Base-by-base conservation (phyloP, 257 asterid genomes). In the Rhazya stricta region DNA sequence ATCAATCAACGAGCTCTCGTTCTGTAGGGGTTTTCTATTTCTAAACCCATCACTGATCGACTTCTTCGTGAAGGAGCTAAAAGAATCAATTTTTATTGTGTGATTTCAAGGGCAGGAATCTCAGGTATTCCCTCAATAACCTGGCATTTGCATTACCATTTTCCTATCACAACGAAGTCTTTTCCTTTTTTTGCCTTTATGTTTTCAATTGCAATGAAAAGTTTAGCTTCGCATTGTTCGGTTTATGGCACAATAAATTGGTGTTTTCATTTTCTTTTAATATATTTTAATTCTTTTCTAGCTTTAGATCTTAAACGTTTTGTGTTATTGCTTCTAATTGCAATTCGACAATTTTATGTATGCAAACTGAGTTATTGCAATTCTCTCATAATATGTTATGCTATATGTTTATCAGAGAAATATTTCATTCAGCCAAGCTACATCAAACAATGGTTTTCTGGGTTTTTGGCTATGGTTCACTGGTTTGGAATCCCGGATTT, bases 401-500 rank as follows among this genome's bases (percentile, higher is more conserved):
- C 10, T 5, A 32, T 65, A 0, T 65, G 29, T 37, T 65, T 65
- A 9, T 65, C 70, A 65, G 70, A 36, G 36, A 36, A 27, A 65
- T 18, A 65, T 39, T 30, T 62, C 19, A 18, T 32, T 62, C 68
- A 7, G 13, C 76, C 83, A 79, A 68, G 54, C 37, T 21, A 68
- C 54, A n/a, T 48, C 5, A 45, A 30, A 32, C 15, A 76, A 92
- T 92, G 97, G 97, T 88, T 43, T 84, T 92, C 83, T 92, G 97
- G 97, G 80, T 92, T 48, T 92, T 92, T 13, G 97, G 97, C 10
- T 92, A 89, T 80, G 98, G 97, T 30, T 93, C 98, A 18, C 80
- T 93, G 89, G 96, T 91, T 57, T 93, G 98, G 98, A 93, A 93
- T 86, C 97, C 98, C 8, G 98, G 97, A 30, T 93, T 93, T 63